Evolutionary conservation across 257 asterid species (phyloP).

Genomic region (Solanum ossicruentum): DNA sequence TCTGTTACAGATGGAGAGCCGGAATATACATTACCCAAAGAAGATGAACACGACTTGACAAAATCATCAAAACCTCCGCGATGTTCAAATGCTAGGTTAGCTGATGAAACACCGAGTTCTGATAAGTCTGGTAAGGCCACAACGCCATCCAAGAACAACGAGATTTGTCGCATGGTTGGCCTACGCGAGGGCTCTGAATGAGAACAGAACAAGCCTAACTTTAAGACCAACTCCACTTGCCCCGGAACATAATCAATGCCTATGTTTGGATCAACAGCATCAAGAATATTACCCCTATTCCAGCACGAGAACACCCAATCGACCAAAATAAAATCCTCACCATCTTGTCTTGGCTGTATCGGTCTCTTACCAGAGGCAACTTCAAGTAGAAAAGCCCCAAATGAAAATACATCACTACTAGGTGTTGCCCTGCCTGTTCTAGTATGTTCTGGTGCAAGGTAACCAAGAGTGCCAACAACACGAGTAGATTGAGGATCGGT

Average conservation of each 20-base stretch:
- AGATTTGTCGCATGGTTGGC: not conserved
- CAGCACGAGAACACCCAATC: not conserved
- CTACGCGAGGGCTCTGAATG: not conserved
- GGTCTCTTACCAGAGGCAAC: not conserved
- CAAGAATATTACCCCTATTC: not conserved
- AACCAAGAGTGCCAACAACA: not conserved
- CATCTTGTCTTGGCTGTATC: not conserved
- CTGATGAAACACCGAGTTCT: not conserved
- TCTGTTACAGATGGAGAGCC: slow-evolving; percentile 13
- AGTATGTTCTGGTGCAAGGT: not conserved
- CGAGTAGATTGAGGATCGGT: not conserved
- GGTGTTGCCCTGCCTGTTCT: not conserved
- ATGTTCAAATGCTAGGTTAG: not conserved
- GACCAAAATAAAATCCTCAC: not conserved
- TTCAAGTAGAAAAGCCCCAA: not conserved
- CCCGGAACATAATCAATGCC: not conserved
- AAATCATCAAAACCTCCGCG: not conserved
- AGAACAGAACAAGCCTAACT: not conserved
- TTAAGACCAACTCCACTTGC: not conserved
- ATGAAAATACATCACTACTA: not conserved
- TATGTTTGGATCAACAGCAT: not conserved
- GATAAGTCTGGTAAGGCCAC: not conserved
- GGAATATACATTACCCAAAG: not conserved
- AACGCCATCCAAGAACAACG: slow-evolving; percentile 29
- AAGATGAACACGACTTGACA: not conserved